phyloP scores from a whole-genome alignment of 495 filamentous ascomycete genomes.

The Penicillium bialowiezense region DNA sequence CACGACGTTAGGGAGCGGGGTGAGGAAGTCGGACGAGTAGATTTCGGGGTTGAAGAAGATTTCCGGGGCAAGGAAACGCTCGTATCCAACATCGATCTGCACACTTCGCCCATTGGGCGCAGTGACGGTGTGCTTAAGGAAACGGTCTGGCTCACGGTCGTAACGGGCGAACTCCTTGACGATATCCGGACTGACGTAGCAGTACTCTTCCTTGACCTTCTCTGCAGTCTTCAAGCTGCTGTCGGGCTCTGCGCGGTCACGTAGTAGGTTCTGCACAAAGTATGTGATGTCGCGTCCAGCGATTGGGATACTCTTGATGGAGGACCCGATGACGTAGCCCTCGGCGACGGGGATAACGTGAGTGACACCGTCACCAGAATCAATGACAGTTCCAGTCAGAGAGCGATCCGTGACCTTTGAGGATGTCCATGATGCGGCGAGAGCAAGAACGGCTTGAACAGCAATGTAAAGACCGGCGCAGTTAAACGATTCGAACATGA shows the following conservation, averaged over 20 bases:
- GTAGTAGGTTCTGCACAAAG: conserved; percentile 92
- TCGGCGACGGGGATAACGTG: conserved; percentile 99
- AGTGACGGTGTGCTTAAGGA: conserved; percentile 82
- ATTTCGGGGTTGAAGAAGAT: conserved; percentile 99
- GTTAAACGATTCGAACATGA: conserved; percentile 99
- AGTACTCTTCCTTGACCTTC: conserved; percentile 96
- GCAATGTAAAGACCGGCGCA: conserved; percentile 98
- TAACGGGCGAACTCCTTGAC: conserved; percentile 95
- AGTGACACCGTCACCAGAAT: conserved; percentile 96
- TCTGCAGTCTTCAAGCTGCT: conserved; percentile 96
- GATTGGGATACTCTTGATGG: conserved; percentile 97
- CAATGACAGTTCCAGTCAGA: conserved; percentile 96
- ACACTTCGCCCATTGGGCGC: conserved; percentile 84
- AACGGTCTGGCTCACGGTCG: conserved; percentile 86
- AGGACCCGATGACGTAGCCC: conserved; percentile 97
- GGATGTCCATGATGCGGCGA: conserved; percentile 97
- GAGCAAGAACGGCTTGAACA: conserved; percentile 92
- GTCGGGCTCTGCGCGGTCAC: conserved; percentile 94
- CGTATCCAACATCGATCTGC: conserved; percentile 90
- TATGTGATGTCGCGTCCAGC: conserved; percentile 97
- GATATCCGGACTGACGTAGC: conserved; percentile 96
- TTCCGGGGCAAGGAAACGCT: conserved; percentile 95
- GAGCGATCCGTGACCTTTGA: conserved; percentile 96
- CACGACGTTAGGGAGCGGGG: conserved; percentile 87
- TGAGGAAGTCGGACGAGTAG: conserved; percentile 96